Percentiles rank a stretch among this genome's conserved stretches.
Conservation (phyloP, 1,284 basidiomycete genomes). For the Volvariella surrecta region DNA sequence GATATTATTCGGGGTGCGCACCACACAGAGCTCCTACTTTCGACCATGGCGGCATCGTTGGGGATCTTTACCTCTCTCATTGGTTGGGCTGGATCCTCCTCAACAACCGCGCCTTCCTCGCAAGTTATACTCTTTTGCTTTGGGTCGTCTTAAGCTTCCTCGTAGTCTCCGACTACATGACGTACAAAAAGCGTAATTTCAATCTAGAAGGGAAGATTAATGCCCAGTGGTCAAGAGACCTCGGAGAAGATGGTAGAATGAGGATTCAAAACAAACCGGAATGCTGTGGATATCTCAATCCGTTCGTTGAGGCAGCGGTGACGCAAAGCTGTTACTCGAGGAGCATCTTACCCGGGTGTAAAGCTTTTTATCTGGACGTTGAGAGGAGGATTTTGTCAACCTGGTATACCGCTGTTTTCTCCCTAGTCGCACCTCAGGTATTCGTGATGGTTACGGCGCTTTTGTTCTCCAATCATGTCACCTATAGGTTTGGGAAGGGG, state of each 20-base stretch:
- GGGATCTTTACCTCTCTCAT: constrained; percentile 45
- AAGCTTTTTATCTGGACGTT: constrained; percentile 41
- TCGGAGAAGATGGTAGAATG: constrained; percentile 41
- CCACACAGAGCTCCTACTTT: constrained; percentile 44
- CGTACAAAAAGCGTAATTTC: constrained; percentile 51
- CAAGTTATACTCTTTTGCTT: constrained; percentile 47
- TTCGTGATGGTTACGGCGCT: constrained; percentile 43
- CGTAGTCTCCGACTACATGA: constrained; percentile 54
- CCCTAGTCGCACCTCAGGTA: constrained; percentile 47
- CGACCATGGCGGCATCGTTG: constrained; percentile 39
- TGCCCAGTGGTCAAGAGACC: constrained; percentile 45
- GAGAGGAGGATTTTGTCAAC: constrained; percentile 36
- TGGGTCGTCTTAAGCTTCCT: constrained; percentile 55
- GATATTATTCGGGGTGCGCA: constrained; percentile 51
- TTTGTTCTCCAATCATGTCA: constrained; percentile 54
- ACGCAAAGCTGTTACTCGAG: constrained; percentile 53
- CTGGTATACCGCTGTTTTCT: constrained; percentile 48
- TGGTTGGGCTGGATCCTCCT: constrained; percentile 55
- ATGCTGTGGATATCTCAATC: constrained; percentile 61
- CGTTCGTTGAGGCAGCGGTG: constrained; percentile 54
- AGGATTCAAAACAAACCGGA: constrained; percentile 50
- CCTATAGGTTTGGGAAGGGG: constrained; percentile 57
- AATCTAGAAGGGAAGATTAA: constrained; percentile 66
- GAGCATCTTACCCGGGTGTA: constrained; percentile 51
- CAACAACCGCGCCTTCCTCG: constrained; percentile 59